These are phyloP conservation scores for Apophysomyces ossiformis DNA, from an alignment of 371 early-diverging fungal species.

Conservation along the genomic window DNA sequence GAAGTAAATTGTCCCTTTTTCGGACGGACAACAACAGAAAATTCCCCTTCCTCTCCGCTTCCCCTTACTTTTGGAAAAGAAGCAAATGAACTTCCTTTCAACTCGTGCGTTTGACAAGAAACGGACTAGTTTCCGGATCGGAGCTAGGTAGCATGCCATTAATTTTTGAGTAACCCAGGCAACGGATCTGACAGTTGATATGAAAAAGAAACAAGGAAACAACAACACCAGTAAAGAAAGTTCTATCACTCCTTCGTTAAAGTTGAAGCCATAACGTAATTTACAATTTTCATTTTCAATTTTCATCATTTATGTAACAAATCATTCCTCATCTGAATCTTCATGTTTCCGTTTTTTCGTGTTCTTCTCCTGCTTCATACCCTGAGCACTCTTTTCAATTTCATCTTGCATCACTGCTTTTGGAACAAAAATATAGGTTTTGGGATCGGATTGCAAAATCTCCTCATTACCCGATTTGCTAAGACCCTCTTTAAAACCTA, in stretches of 20 bases:
- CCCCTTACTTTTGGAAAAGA: background rate
- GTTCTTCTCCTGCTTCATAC: conserved; percentile 20
- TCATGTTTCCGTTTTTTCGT: conserved; percentile 34
- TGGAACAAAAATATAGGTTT: conserved; percentile 73
- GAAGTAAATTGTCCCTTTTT: background rate
- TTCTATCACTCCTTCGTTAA: background rate
- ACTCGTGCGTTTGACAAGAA: conserved; percentile 1
- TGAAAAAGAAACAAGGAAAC: too few species aligned
- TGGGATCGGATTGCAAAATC: conserved; percentile 68
- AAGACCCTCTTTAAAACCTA: conserved; percentile 87
- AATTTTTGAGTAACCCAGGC: background rate
- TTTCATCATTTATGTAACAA: background rate
- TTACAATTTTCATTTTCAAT: background rate
- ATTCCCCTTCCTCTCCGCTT: background rate
- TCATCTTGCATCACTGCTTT: conserved; percentile 55
- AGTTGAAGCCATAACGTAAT: conserved; percentile 1
- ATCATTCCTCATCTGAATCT: conserved; percentile 8
- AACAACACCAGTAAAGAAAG: background rate
- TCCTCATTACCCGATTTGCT: conserved; percentile 82
- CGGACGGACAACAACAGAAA: background rate
- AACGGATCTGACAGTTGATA: background rate
- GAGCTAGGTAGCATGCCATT: background rate
- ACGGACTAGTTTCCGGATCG: background rate
- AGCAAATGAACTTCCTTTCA: background rate
- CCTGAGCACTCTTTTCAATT: conserved; percentile 37